phyloP scores from a whole-genome alignment of 2,329 filamentous ascomycete species.

The Monosporascus ibericus region DNA sequence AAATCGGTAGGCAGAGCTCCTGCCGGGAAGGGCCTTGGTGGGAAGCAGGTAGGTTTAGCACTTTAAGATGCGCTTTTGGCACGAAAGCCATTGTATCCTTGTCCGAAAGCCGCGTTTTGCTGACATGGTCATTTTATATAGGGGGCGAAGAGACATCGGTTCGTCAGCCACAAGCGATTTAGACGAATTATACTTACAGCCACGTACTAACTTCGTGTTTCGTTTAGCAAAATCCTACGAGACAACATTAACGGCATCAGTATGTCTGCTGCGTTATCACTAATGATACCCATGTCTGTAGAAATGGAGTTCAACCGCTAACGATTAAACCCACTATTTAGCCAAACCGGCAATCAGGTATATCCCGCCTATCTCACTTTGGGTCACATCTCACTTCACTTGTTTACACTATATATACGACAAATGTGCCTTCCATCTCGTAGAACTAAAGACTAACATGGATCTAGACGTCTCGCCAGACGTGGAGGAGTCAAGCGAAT shows the following conservation, averaged over 20 bases:
- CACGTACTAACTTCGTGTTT: not conserved
- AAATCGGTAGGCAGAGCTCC: not conserved
- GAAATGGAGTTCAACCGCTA: constrained; percentile 4
- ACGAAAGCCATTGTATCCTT: too few species aligned
- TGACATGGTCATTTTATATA: not conserved
- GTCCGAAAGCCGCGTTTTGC: not conserved
- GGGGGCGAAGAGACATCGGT: constrained; percentile 3
- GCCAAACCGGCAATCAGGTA: constrained; percentile 52
- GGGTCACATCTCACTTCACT: not conserved
- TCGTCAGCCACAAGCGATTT: not conserved
- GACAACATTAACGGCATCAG: constrained; percentile 27
- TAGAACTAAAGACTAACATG: constrained; percentile 7
- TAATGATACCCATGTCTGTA: not conserved
- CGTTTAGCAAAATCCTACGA: constrained; percentile 23
- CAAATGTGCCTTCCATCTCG: not conserved
- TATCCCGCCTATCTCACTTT: constrained; percentile 7
- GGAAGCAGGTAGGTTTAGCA: not conserved
- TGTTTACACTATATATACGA: constrained; percentile 1
- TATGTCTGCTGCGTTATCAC: constrained; percentile 13
- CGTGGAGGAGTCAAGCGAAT: constrained; percentile 75
- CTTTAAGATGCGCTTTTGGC: not conserved
- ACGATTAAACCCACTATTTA: constrained; percentile 19
- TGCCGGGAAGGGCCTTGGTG: not conserved
- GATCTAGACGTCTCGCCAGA: constrained; percentile 59
- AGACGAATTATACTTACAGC: not conserved